Conservation (phyloP, 2,329 filamentous ascomycete species). For the Balansia obtecta region DNA sequence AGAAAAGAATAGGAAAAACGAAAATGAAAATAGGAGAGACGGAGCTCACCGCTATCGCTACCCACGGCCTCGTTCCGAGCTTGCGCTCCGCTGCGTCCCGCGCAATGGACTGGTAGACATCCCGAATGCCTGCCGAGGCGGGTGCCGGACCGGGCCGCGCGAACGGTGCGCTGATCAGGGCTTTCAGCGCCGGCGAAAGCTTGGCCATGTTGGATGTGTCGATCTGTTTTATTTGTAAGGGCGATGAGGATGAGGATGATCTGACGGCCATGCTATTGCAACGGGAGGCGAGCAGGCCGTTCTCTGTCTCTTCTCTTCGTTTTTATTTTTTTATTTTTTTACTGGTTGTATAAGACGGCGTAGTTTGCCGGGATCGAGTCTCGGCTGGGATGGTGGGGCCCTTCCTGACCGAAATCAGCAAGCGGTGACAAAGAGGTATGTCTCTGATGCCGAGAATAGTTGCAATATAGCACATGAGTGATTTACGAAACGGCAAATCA, state of each 20-base stretch:
- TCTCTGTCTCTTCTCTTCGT: too few species aligned
- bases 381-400: too few species aligned
- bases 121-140: constrained; percentile 49
- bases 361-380: too few species aligned
- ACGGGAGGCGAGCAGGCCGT: neutral
- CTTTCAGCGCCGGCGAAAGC: constrained; percentile 57
- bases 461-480: too few species aligned
- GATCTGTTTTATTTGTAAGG: neutral
- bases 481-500: too few species aligned
- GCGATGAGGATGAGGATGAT: neutral
- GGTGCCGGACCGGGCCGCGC: constrained; percentile 53
- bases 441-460: too few species aligned
- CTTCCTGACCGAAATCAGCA: too few species aligned
- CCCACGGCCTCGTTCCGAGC: constrained; percentile 52
- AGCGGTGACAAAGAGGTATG: too few species aligned
- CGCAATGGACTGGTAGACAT: constrained; percentile 53
- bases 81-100: constrained; percentile 48
- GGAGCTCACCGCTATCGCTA: constrained; percentile 46
- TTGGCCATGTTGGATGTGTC: constrained; percentile 48
- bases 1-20: neutral
- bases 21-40: neutral
- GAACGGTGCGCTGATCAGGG: constrained; percentile 58
- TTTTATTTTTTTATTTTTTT: neutral
- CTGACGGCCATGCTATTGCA: neutral
- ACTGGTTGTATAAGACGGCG: constrained; percentile 7